These are phyloP conservation scores for Suillus ampliporus DNA, from an alignment of 768 basidiomycete species.

Conservation along the genomic window DNA sequence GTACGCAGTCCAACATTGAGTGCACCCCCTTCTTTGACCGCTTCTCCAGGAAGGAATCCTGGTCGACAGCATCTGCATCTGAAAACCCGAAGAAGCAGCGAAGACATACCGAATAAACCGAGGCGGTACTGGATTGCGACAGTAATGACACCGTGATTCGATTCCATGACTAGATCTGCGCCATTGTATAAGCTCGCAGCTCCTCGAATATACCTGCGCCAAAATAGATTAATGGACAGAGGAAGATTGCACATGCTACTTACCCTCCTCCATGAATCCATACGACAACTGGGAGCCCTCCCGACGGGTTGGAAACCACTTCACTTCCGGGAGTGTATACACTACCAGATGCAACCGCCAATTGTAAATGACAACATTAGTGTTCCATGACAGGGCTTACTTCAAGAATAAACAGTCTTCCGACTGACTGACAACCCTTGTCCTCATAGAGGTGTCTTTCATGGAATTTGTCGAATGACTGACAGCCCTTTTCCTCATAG, in stretches of 20 bases:
- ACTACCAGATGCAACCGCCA: slow-evolving; percentile 18
- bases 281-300: slow-evolving; percentile 38
- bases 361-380: neutral
- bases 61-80: neutral
- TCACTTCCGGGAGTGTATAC: slow-evolving; percentile 34
- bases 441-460: slow-evolving; percentile 8
- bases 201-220: slow-evolving; percentile 30
- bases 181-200: slow-evolving; percentile 23
- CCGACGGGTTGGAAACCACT: slow-evolving; percentile 4
- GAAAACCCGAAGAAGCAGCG: neutral
- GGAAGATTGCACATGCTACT: neutral
- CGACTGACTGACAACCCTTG: slow-evolving; percentile 23
- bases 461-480: too few relatives aligned
- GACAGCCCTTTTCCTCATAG: too few relatives aligned
- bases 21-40: slow-evolving; percentile 47
- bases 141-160: slow-evolving; percentile 27
- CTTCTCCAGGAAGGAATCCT: slow-evolving; percentile 51
- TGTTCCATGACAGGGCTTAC: slow-evolving; percentile 16
- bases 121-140: slow-evolving; percentile 42
- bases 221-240: neutral
- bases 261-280: slow-evolving; percentile 45
- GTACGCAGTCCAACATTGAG: slow-evolving; percentile 55
- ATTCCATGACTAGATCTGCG: slow-evolving; percentile 31
- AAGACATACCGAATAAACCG: slow-evolving; percentile 34
- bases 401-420: slow-evolving; percentile 41